Evolutionary conservation across 805 yeast species (phyloP).

Genomic region (Wickerhamiella australiensis): DNA sequence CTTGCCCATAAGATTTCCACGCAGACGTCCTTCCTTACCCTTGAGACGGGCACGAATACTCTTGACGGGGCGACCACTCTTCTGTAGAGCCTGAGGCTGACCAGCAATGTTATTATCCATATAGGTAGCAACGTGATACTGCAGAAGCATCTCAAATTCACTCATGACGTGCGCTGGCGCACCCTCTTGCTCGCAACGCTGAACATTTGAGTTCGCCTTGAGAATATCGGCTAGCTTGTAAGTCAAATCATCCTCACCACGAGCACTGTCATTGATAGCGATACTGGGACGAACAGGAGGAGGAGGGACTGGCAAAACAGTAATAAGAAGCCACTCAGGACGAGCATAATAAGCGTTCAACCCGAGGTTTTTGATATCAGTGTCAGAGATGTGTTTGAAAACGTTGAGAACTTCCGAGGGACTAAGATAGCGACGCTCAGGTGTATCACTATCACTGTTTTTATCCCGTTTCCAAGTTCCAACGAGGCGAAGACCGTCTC

Average conservation of each 20-base stretch:
- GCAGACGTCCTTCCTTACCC: slow-evolving; percentile 98
- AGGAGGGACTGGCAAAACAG: slow-evolving; percentile 98
- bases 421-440: slow-evolving; percentile 77
- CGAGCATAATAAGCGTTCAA: slow-evolving; percentile 93
- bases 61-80: slow-evolving; percentile 97
- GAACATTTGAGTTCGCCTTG: slow-evolving; percentile 95
- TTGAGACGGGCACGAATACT: slow-evolving; percentile 98
- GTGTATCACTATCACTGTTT: slow-evolving; percentile 73
- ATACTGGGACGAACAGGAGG: slow-evolving; percentile 99
- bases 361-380: slow-evolving; percentile 73
- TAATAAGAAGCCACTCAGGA: slow-evolving; percentile 96
- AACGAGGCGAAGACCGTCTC: slow-evolving; percentile 89
- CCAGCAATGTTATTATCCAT: slow-evolving; percentile 99
- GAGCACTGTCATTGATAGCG: slow-evolving; percentile 93
- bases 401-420: slow-evolving; percentile 86
- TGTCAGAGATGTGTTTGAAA: slow-evolving; percentile 76
- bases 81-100: slow-evolving; percentile 97
- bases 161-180: slow-evolving; percentile 97
- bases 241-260: slow-evolving; percentile 98
- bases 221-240: slow-evolving; percentile 92
- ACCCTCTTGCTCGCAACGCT: slow-evolving; percentile 93
- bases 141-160: slow-evolving; percentile 89
- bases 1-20: slow-evolving; percentile 99
- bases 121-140: slow-evolving; percentile 96
- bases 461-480: slow-evolving; percentile 97